Evolutionary conservation across 1,139 yeast genomes (phyloP), one percentile per base, ranked within the genome.

Genomic region (Blastobotrys arbuscula): DNA sequence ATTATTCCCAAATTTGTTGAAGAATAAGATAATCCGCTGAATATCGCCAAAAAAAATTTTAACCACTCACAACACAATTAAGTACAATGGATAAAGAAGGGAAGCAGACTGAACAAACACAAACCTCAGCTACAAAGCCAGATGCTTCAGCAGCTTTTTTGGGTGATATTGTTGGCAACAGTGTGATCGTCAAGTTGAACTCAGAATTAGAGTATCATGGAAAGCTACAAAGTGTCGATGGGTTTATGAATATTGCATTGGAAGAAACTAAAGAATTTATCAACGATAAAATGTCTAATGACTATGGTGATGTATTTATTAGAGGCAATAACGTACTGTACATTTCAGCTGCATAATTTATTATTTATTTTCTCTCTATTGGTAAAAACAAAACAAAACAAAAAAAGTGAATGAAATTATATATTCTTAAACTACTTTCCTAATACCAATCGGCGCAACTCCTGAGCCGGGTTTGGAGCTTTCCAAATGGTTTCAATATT

Each of bases 241-340:
- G 98, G 15, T 94, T 82, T 69, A 90, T 92, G 97, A 94, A 94
- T 68, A 84, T 92, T 49, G 95, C 92, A 4, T 74, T 92, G 59
- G 89, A 84, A 51, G 77, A 81, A 48, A 81, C 95, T 3, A 74
- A 77, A 46, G 97, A 92, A 64, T 71, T 71, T 43, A 78, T 79
- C 24, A 77, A 78, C 47, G 82, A 81, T 15, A 71, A 71, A 46
- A 72, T 75, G 45, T 80, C 81, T 51, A 77, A 76, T 49, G 74
- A 74, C 40, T 86, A 83, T 61, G 90, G 88, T 36, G 97, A 92
- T 66, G 94, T 90, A 18, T 94, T 92, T 66, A 80, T 92, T 55
- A 82, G 98, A 69, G 98, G 98, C 38, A 87, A 92, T 65, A 87
- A 88, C 68, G 64, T 60, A 33, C 47, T 58, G 45, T 60, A 60